Base-by-base conservation (phyloP, 441 rosid genomes). In the Eruca vesicaria region DNA sequence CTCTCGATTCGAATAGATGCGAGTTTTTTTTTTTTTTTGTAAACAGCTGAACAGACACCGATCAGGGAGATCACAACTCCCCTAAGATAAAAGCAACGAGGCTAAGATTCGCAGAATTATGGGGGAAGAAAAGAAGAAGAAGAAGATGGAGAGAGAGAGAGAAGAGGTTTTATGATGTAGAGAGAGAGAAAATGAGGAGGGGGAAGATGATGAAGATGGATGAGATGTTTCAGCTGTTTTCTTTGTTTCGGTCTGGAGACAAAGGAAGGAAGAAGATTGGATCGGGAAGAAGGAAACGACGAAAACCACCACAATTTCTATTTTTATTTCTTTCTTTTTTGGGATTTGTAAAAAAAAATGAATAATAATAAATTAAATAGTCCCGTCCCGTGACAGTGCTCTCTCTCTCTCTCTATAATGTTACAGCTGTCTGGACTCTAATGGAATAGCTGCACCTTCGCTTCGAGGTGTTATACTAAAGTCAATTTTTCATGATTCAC, bases 301-400 rank as follows among this genome's bases (percentile, higher is more conserved):
- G 64, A 11, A 28, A 52, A 41, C 71, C 63, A 69, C 75, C 18
- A n/a, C 50, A 43, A 31, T 69, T 68, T 68, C 21, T 68, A 14
- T 36, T 68, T 29, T 21, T 35, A n/a, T 32, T 32, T n/a, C 6
- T 14, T 11, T 38, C 4, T 4, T 41, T 41, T 41, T 41, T 5
- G 35, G 35, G 69, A 20, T 41, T 31, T 18, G 26, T 23, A 29
- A 18, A 7, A 14, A 1, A 41, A 12, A 4, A 1, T 36, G 3
- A 21, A 6, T 9, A 20, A 23, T 7, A 43, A 31, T 0, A 0
- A 5, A n/a, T 31, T n/a, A 38, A n/a, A 38, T 38, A 38, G n/a
- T n/a, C n/a, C n/a, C n/a, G 48, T 41, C 16, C 66, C 74, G 79
- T 76, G 75, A 76, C 79, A 41, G 71, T 55, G 60, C 75, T 14